Evolutionary conservation across 345 rosid genomes (phyloP), one percentile per base, ranked within the genome.

Genomic region (Barbarea vulgaris): DNA sequence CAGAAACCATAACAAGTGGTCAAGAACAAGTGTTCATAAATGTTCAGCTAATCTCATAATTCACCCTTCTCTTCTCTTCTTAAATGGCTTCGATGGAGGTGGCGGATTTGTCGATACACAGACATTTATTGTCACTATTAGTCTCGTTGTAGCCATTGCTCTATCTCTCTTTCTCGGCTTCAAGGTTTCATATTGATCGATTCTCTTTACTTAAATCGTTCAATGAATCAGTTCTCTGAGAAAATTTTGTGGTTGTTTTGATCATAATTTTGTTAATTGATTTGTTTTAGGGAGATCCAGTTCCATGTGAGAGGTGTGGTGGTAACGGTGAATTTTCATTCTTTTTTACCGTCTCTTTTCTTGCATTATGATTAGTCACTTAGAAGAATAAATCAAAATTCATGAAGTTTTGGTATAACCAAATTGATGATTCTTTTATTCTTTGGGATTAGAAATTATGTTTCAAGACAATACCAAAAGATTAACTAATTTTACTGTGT

Each of bases 241-340:
- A 27, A 30, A 41, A n/a, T n/a, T n/a, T 13, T 24, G 10, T 4
- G 27, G 3, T 2, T 4, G 22, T n/a, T 50, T 74, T 65, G 22
- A 48, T 28, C 34, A 41, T 15, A 7, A 19, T 4, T 46, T 3
- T 58, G 14, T 36, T 37, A 3, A 3, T 46, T 34, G 52, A 25
- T 30, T 42, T 54, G 33, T 85, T 81, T 37, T 86, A 93, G 98
- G 97, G 98, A 57, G 98, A 91, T 62, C 96, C 98, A 55, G 90
- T 93, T 30, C 91, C 98, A 9, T 93, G 98, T 67, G 93, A 86
- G 67, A 89, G 92, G 1, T 93, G 98, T 58, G 92, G 89, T 21
- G 98, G 98, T 79, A 93, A 93, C 48, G 98, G 98, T 93, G 77
- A 25, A 30, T 36, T 50, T 50, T 14, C 7, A 5, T 4, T 36